Evolutionary conservation across 2,329 filamentous ascomycete species (phyloP).

Genomic region (Diaporthe sp.): DNA sequence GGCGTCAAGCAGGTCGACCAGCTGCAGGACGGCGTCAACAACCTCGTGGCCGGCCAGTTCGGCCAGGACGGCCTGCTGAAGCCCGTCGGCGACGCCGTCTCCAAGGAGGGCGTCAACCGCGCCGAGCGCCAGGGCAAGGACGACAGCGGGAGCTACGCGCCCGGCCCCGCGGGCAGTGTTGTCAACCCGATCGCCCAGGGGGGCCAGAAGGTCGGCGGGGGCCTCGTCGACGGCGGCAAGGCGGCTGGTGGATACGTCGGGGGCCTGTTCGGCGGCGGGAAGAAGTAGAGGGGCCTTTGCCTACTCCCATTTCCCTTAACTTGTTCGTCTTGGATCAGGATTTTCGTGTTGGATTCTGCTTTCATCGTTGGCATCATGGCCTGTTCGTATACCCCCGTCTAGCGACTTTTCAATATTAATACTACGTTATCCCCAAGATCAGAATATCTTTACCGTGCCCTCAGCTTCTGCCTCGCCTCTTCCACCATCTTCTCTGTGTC

Average conservation of each 20-base stretch:
- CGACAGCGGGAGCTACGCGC: constrained; percentile 65
- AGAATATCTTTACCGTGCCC: background rate
- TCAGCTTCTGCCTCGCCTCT: constrained; percentile 37
- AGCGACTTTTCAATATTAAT: constrained; percentile 13
- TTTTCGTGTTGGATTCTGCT: background rate
- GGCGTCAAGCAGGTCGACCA: constrained; percentile 41
- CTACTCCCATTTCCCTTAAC: background rate
- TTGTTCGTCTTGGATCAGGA: too few species aligned
- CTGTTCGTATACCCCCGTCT: constrained; percentile 36
- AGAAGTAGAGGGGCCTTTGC: constrained; percentile 28
- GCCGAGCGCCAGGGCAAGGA: constrained; percentile 75
- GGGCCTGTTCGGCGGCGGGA: constrained; percentile 51
- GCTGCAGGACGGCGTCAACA: constrained; percentile 72
- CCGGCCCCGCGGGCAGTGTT: constrained; percentile 43
- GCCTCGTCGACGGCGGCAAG: constrained; percentile 51
- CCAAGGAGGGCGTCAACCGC: constrained; percentile 76
- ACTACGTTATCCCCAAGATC: background rate
- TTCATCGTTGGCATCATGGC: background rate
- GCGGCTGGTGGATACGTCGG: constrained; percentile 50
- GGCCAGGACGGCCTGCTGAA: constrained; percentile 77
- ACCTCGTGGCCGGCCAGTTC: constrained; percentile 72
- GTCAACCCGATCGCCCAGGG: constrained; percentile 49
- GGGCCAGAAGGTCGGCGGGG: constrained; percentile 46
- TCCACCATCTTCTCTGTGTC: constrained; percentile 52
- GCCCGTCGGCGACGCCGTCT: constrained; percentile 72